These are phyloP conservation scores for Mrakia frigida DNA, from an alignment of 768 basidiomycete species.

Conservation along the genomic window DNA sequence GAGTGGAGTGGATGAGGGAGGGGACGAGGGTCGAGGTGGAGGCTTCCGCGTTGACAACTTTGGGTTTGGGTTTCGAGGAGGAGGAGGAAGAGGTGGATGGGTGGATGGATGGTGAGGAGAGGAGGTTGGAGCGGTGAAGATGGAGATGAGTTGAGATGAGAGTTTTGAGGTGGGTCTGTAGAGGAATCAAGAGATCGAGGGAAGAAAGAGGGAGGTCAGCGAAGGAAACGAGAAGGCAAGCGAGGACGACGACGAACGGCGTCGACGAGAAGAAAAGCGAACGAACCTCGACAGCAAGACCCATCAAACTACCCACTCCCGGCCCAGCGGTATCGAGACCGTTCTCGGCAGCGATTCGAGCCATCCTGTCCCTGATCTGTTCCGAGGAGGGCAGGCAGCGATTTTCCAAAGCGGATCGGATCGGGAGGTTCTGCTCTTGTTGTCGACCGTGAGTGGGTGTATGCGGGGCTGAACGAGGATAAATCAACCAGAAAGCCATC, in stretches of 20 bases:
- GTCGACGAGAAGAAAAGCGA: too few relatives aligned
- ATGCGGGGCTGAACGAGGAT: neutral
- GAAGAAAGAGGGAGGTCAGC: neutral
- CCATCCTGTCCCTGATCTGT: constrained; percentile 17
- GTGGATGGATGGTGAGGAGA: constrained; percentile 20
- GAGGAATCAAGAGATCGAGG: neutral
- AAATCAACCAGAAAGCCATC: neutral
- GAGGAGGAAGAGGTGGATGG: neutral
- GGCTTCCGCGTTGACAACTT: neutral
- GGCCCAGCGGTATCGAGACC: constrained; percentile 15
- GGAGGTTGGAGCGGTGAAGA: constrained; percentile 27
- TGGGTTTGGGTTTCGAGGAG: neutral
- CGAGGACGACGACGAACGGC: too few relatives aligned
- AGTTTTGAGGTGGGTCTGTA: constrained; percentile 26
- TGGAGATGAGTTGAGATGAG: constrained; percentile 30
- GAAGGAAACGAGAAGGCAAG: too few relatives aligned
- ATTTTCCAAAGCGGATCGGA: constrained; percentile 12
- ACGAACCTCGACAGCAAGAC: constrained; percentile 22
- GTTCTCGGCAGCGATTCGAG: constrained; percentile 18
- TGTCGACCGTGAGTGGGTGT: neutral
- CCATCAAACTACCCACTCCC: constrained; percentile 16
- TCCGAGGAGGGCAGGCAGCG: constrained; percentile 15
- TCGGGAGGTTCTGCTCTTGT: neutral
- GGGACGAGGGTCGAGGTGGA: neutral
- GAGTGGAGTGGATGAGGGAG: constrained; percentile 1